Percentiles rank a stretch among this genome's conserved stretches.
Evolutionary conservation across 495 filamentous ascomycete genomes (phyloP).

Genomic region (Viridothelium virens): DNA sequence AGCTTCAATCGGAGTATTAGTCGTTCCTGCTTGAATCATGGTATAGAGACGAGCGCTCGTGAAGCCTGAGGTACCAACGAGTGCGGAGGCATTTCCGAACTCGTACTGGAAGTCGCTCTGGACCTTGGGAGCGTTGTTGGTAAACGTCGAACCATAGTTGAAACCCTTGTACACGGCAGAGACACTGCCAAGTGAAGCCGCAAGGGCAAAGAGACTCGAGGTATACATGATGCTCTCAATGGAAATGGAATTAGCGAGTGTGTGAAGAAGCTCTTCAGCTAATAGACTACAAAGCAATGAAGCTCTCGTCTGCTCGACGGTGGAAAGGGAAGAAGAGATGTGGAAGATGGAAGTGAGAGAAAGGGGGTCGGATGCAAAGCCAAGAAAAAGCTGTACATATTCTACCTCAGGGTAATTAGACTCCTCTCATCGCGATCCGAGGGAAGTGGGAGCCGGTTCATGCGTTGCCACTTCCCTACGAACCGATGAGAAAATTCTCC

Average conservation of each 20-base stretch:
- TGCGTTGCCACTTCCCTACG: no score
- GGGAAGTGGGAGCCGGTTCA: no score
- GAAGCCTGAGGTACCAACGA: constrained; percentile 65
- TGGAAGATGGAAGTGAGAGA: background rate
- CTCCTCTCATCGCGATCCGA: no score
- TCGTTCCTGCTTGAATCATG: constrained; percentile 52
- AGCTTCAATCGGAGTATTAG: constrained; percentile 53
- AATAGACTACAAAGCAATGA: background rate
- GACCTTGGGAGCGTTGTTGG: constrained; percentile 50
- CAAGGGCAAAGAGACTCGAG: constrained; percentile 22
- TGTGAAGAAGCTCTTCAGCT: background rate
- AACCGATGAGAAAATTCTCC: no score
- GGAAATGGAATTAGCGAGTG: background rate
- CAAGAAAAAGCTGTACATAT: no score
- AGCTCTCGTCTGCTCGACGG: background rate
- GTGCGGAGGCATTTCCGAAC: constrained; percentile 61
- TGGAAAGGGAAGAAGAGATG: background rate
- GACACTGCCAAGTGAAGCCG: constrained; percentile 22
- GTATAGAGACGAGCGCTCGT: constrained; percentile 62
- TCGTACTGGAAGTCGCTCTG: constrained; percentile 61
- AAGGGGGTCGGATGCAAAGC: background rate
- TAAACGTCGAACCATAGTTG: constrained; percentile 67
- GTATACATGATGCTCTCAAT: constrained; percentile 18
- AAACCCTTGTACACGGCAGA: constrained; percentile 56
- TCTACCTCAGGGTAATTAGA: no score